Percentiles rank a stretch among this genome's conserved stretches.
Conservation (phyloP, 768 basidiomycete genomes). For the Hericium erinaceus region DNA sequence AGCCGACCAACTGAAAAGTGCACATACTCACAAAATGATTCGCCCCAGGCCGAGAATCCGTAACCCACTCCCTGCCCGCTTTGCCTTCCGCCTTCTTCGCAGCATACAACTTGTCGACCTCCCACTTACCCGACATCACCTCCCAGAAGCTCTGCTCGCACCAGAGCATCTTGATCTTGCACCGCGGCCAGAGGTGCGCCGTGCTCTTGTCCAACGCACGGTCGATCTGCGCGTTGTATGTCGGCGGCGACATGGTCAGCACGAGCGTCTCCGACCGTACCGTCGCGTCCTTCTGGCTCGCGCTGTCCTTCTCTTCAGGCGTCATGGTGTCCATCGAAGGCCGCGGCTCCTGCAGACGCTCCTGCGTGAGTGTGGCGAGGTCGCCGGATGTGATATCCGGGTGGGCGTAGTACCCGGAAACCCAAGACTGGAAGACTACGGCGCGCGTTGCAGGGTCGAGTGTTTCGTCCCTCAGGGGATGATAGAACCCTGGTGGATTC, state of each 20-base stretch:
- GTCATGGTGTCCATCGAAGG: conserved; percentile 9
- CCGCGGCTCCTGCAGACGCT: not conserved
- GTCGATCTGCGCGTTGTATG: conserved; percentile 3
- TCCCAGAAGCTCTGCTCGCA: conserved; percentile 13
- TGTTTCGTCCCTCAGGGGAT: conserved; percentile 6
- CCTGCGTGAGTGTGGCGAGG: conserved; percentile 2
- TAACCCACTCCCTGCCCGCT: conserved; percentile 5
- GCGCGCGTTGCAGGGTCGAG: conserved; percentile 8
- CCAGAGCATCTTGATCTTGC: conserved; percentile 10
- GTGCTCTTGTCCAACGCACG: conserved; percentile 4
- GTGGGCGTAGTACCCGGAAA: conserved; percentile 13
- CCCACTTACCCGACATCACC: conserved; percentile 9
- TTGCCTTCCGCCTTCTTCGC: conserved; percentile 2
- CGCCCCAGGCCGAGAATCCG: conserved; percentile 10
- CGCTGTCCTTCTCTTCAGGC: conserved; percentile 2
- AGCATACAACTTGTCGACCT: conserved; percentile 7
- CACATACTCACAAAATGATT: conserved; percentile 13
- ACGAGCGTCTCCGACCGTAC: conserved; percentile 10
- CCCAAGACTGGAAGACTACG: conserved; percentile 12
- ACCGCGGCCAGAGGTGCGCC: conserved; percentile 8
- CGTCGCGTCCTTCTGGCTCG: conserved; percentile 10
- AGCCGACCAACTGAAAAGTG: no score
- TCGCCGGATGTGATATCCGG: conserved; percentile 2
- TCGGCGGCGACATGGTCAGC: conserved; percentile 6
- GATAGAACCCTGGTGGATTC: conserved; percentile 4